phyloP scores from a whole-genome alignment of 2,329 filamentous ascomycete species.

The Neonectria ditissima region DNA sequence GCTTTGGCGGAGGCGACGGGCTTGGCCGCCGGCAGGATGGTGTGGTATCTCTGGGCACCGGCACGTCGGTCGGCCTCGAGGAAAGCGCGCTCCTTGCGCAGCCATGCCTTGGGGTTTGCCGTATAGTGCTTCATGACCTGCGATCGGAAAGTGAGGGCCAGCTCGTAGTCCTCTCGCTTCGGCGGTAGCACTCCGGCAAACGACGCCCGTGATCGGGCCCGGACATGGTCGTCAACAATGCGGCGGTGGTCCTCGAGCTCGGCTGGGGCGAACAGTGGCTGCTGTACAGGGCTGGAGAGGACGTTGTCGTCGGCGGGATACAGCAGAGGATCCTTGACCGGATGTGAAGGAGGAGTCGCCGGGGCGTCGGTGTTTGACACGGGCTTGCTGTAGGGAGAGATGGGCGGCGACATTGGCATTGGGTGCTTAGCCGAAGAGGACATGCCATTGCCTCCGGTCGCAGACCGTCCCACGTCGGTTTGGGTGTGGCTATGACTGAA shows the following conservation, averaged over 20 bases:
- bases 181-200: constrained; percentile 62
- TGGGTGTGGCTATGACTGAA: constrained; percentile 54
- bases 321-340: constrained; percentile 67
- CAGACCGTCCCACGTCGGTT: constrained; percentile 33
- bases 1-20: constrained; percentile 45
- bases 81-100: constrained; percentile 62
- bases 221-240: constrained; percentile 64
- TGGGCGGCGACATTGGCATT: constrained; percentile 67
- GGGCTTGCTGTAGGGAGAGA: constrained; percentile 62
- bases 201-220: constrained; percentile 55
- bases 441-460: constrained; percentile 40
- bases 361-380: constrained; percentile 50
- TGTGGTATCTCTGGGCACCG: constrained; percentile 52
- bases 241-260: constrained; percentile 57
- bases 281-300: constrained; percentile 56
- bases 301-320: constrained; percentile 62
- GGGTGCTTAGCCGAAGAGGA: constrained; percentile 47
- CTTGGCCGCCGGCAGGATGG: constrained; percentile 58
- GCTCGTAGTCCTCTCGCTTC: constrained; percentile 64
- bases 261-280: constrained; percentile 62
- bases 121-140: constrained; percentile 61
- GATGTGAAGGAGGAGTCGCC: constrained; percentile 44
- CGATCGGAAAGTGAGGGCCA: constrained; percentile 65
- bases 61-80: constrained; percentile 62
- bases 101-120: constrained; percentile 60